phyloP scores from a whole-genome alignment of 495 filamentous ascomycete species.

The Penicilliopsis zonata region DNA sequence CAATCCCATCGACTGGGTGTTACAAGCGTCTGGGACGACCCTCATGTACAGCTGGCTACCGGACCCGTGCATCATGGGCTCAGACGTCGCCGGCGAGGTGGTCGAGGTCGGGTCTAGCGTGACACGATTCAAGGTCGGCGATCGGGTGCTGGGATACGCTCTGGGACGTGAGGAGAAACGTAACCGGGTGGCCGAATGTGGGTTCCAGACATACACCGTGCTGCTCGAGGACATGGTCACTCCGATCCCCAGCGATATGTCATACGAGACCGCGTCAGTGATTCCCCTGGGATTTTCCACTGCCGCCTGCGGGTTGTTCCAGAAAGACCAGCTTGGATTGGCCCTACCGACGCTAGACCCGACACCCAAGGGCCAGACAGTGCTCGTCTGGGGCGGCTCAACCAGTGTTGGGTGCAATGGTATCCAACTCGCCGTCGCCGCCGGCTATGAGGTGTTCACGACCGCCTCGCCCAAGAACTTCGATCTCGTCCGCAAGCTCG shows the following conservation, averaged over 20 bases:
- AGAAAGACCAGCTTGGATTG: neutral
- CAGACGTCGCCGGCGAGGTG: constrained; percentile 40
- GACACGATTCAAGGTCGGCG: constrained; percentile 29
- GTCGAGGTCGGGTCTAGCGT: constrained; percentile 31
- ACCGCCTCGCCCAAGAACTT: constrained; percentile 36
- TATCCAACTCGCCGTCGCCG: constrained; percentile 21
- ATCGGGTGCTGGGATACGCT: constrained; percentile 9
- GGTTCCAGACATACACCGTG: constrained; percentile 35
- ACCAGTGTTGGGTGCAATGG: neutral
- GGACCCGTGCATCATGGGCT: constrained; percentile 35
- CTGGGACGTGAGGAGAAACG: neutral
- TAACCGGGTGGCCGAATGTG: constrained; percentile 4
- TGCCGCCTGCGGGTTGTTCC: constrained; percentile 1
- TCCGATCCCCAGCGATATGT: constrained; percentile 27
- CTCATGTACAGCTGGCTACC: neutral
- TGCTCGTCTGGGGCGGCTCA: constrained; percentile 2
- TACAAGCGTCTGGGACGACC: constrained; percentile 9
- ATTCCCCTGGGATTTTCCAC: constrained; percentile 27
- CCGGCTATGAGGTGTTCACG: constrained; percentile 40
- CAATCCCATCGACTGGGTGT: constrained; percentile 31
- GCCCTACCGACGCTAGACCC: neutral
- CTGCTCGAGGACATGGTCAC: constrained; percentile 17
- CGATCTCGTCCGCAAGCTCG: constrained; percentile 30
- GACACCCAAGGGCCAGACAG: neutral
- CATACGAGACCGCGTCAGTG: constrained; percentile 32